Evolutionary conservation across 2,329 filamentous ascomycete species (phyloP).

Genomic region (Hymenoscyphus salicellus): DNA sequence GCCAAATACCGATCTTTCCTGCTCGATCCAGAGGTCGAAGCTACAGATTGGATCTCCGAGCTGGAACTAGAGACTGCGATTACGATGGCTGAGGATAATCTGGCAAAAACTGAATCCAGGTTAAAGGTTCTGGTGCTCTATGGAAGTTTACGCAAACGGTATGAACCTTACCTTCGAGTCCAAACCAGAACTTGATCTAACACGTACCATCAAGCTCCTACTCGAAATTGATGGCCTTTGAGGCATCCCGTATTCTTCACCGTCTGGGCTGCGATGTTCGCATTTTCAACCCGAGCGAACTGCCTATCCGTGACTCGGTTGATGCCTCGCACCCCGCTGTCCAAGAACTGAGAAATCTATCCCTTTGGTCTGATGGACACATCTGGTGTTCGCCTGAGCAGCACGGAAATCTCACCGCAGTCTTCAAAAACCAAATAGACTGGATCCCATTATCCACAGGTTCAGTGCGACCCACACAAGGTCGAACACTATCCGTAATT

Average conservation of each 20-base stretch:
- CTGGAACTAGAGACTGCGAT: slow-evolving; percentile 54
- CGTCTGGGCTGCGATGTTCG: slow-evolving; percentile 65
- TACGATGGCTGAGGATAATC: slow-evolving; percentile 49
- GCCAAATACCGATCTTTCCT: slow-evolving; percentile 57
- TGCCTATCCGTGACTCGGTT: slow-evolving; percentile 63
- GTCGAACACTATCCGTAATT: too few relatives aligned
- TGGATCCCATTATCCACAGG: too few relatives aligned
- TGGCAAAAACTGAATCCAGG: slow-evolving; percentile 37
- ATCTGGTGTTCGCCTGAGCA: slow-evolving; percentile 65
- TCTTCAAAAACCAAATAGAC: too few relatives aligned
- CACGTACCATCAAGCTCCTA: slow-evolving; percentile 46
- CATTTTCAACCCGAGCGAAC: slow-evolving; percentile 54
- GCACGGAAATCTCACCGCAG: slow-evolving; percentile 59
- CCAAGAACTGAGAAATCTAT: slow-evolving; percentile 59
- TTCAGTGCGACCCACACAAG: too few relatives aligned
- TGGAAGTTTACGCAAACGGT: slow-evolving; percentile 53
- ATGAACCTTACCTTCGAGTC: not conserved
- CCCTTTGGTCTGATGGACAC: slow-evolving; percentile 64
- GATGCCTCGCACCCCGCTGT: slow-evolving; percentile 58
- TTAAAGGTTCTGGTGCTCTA: slow-evolving; percentile 59
- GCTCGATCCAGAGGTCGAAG: slow-evolving; percentile 38
- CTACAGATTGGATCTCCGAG: slow-evolving; percentile 53
- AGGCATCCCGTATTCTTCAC: slow-evolving; percentile 58
- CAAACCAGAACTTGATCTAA: not conserved
- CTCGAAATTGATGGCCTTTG: slow-evolving; percentile 57